Evolutionary conservation across 106 monocot genomes (phyloP).

Genomic region (Triglochin maritima): DNA sequence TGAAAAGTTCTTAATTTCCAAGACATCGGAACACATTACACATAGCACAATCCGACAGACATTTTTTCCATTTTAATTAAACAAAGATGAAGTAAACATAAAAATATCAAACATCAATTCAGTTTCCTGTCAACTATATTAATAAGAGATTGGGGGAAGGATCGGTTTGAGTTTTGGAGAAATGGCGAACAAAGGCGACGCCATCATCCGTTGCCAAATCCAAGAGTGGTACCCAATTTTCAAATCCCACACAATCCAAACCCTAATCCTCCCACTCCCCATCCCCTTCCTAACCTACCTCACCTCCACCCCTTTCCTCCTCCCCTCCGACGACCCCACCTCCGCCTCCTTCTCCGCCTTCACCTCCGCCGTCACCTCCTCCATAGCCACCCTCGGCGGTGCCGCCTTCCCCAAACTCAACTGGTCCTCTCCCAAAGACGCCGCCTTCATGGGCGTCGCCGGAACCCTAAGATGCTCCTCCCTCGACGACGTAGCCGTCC

Average conservation of each 20-base stretch:
- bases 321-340: slow-evolving; percentile 7
- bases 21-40: no score
- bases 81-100: no score
- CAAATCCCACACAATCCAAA: slow-evolving; percentile 46
- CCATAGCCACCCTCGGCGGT: slow-evolving; percentile 61
- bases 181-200: no score
- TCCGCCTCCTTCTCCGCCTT: slow-evolving; percentile 68
- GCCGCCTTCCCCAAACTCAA: slow-evolving; percentile 88
- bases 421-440: slow-evolving; percentile 92
- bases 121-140: no score
- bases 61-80: no score
- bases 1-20: no score
- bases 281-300: slow-evolving; percentile 16
- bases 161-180: no score
- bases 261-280: slow-evolving; percentile 48
- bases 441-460: slow-evolving; percentile 53
- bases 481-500: slow-evolving; percentile 64
- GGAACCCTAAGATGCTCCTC: slow-evolving; percentile 57
- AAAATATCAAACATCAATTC: no score
- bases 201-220: slow-evolving; percentile 38
- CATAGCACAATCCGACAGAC: no score
- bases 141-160: no score
- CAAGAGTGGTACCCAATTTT: slow-evolving; percentile 72
- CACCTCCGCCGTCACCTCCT: slow-evolving; percentile 34
- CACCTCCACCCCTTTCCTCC: slow-evolving; percentile 12